These are phyloP conservation scores for Phlebopus sp. DNA, from an alignment of 1,284 basidiomycete genomes.

Conservation along the genomic window DNA sequence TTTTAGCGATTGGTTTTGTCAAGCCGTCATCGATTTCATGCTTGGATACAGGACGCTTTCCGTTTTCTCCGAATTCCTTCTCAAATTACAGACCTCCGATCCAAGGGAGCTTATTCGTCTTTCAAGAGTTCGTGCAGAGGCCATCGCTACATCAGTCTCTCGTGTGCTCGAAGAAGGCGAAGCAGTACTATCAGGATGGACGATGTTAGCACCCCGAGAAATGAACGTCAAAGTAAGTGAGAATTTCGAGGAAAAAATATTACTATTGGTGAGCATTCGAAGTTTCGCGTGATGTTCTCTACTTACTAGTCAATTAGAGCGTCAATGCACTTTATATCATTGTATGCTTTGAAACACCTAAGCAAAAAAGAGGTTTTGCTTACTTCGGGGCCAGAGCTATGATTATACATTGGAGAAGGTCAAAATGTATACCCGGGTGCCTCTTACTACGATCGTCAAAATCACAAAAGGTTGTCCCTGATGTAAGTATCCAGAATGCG, in stretches of 20 bases:
- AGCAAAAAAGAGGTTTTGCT: conserved; percentile 2
- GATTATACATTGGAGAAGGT: conserved; percentile 92
- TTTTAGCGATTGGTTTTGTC: conserved; percentile 94
- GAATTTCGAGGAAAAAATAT: conserved; percentile 90
- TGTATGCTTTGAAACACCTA: conserved; percentile 37
- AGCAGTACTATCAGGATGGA: conserved; percentile 83
- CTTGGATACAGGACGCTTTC: conserved; percentile 81
- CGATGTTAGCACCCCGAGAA: conserved; percentile 81
- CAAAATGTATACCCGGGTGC: conserved; percentile 85
- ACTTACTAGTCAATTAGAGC: conserved; percentile 41
- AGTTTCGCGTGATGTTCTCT: conserved; percentile 6
- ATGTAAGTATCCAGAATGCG: background rate
- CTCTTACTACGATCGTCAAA: conserved; percentile 78
- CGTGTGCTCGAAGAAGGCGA: conserved; percentile 84
- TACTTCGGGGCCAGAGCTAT: conserved; percentile 59
- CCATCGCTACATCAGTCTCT: conserved; percentile 83
- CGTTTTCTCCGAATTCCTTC: conserved; percentile 89
- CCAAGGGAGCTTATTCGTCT: conserved; percentile 85
- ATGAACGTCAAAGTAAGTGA: conserved; percentile 69
- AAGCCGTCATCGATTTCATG: conserved; percentile 91
- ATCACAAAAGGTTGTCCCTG: conserved; percentile 70
- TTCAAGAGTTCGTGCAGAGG: conserved; percentile 84
- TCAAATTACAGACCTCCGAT: conserved; percentile 84
- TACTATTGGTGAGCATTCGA: conserved; percentile 67
- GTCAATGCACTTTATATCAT: conserved; percentile 65